Evolutionary conservation across 1,284 basidiomycete species (phyloP), one percentile per base, ranked within the genome.

Genomic region (Sanghuangporus weigelae): DNA sequence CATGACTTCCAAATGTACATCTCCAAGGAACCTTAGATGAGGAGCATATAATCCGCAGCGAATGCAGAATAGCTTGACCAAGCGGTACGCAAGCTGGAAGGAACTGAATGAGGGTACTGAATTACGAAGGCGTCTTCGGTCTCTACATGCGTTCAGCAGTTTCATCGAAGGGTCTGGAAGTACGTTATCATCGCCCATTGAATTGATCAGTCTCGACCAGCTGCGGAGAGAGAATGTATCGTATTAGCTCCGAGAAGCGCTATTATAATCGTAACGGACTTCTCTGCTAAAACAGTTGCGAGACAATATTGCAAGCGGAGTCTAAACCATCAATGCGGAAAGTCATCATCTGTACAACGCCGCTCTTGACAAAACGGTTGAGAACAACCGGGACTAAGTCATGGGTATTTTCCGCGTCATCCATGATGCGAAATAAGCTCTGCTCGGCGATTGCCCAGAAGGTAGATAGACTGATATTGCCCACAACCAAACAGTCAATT

Each of bases 231-330:
- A 23, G 50, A 51, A 50, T 26, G 50, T 21, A 51, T n/a, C 8
- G 16, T 14, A 36, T 40, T 40, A 60, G 62, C 21, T 19, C 36
- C 36, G 49, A n/a, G 36, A 51, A 57, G 26, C 35, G 26, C 40
- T 46, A 63, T 57, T 63, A 19, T 46, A 57, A 31, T 49, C 11
- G 16, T 58, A 16, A 48, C 69, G 21, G 48, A 70, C 69, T 62
- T 50, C 59, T 69, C 68, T 21, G 63, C 63, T 19, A 19, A 68
- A 23, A 54, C 59, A 11, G 59, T 57, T 36, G 68, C 68, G 35
- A 66, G 63, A 55, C 67, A 68, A 60, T 71, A 71, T 39, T 71
- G 70, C 48, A 71, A 23, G 57, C 70, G 68, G 23, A 70, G 60
- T 23, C 63, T 66, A n/a, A 55, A 19, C 60, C 67, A 19, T 39